Evolutionary conservation across 2,329 filamentous ascomycete genomes (phyloP).

Genomic region (Botrytis sinoallii): DNA sequence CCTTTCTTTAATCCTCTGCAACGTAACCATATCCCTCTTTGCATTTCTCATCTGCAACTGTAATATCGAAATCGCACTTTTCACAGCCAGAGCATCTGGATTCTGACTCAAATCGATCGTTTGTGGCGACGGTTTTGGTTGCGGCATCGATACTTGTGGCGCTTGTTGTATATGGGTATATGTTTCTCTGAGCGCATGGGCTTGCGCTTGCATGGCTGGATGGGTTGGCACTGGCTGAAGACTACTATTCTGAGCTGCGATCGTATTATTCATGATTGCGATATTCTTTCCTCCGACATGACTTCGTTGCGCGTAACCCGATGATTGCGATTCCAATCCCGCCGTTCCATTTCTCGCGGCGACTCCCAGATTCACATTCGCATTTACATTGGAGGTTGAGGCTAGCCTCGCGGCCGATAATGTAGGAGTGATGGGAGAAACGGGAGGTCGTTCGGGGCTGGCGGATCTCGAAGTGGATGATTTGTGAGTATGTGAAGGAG

Average conservation of each 20-base stretch:
- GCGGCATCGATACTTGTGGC: constrained; percentile 42
- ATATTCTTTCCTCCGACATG: background rate
- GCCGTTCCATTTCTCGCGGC: background rate
- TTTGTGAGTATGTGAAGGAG: background rate
- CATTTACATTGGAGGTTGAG: constrained; percentile 7
- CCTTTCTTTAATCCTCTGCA: constrained; percentile 67
- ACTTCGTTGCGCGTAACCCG: background rate
- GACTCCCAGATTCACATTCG: background rate
- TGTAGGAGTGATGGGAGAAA: constrained; percentile 37
- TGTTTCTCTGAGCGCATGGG: constrained; percentile 19
- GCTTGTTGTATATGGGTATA: constrained; percentile 47
- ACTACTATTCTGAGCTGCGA: background rate
- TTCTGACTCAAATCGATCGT: constrained; percentile 63
- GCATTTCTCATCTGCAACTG: constrained; percentile 82
- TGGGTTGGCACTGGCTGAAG: background rate
- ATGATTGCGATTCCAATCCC: background rate
- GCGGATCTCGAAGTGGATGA: constrained; percentile 23
- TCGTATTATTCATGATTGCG: constrained; percentile 11
- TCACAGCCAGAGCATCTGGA: constrained; percentile 82
- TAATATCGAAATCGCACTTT: constrained; percentile 79
- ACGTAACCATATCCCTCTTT: constrained; percentile 66
- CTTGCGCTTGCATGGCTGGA: constrained; percentile 27
- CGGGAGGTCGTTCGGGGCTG: constrained; percentile 34
- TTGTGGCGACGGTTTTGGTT: constrained; percentile 44
- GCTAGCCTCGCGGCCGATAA: constrained; percentile 27